Evolutionary conservation across 306 rosid genomes (phyloP), one percentile per base, ranked within the genome.

Genomic region (Vigna hirtella): DNA sequence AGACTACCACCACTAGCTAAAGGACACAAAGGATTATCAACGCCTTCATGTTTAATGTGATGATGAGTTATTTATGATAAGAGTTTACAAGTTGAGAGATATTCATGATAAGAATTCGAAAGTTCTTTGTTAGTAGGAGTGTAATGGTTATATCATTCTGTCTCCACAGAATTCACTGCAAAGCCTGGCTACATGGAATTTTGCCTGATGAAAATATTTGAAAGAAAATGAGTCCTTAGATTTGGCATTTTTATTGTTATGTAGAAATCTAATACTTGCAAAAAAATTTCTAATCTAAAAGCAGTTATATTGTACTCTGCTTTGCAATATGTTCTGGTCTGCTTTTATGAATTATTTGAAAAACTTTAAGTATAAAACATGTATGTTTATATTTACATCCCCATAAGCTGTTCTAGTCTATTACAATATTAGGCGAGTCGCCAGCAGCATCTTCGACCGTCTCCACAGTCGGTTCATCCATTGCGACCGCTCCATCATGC

Each of bases 61-160:
- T 68, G 20, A 20, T 20, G 58, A 58, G 4, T 9, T 42, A 38
- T 38, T 38, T 36, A 36, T 50, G 73, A 40, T 65, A 70, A 8
- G 45, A 40, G 8, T 40, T 2, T 8, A 40, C 11, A 7, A 7
- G 45, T 34, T 34, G 6, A 4, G 58, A 50, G 4, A 42, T 42
- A 36, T 73, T 74, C 61, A 79, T 24, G 38, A 74, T 24, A 36
- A 11, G 67, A 63, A 50, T 76, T 48, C 64, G n/a, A 11, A 79
- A 38, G 26, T 71, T 20, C 58, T 52, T 18, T 3, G 20, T 61
- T 38, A 43, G 4, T 80, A 7, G 50, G 79, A 64, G 2, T 32
- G 55, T 32, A 34, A 26, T 43, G 40, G 40, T 36, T 36, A 36
- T 36, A 36, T 36, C 49, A 11, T 4, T 28, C 34, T 30, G 34